Evolutionary conservation across 176 grass and related monocot species (phyloP).

Genomic region (Eleusine indica): DNA sequence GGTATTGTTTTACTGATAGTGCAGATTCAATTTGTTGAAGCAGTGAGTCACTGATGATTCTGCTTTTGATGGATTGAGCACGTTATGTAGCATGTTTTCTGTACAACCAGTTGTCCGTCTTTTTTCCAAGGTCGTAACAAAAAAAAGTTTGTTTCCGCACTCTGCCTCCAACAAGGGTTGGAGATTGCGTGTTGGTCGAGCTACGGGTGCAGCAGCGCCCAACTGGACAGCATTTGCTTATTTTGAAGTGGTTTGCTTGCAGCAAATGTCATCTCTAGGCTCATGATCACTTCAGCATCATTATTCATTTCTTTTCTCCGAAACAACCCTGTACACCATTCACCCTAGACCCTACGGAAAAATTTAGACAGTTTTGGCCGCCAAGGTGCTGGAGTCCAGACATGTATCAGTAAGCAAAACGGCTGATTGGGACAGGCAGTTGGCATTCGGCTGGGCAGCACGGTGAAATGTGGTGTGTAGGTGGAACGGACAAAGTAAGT

Average conservation of each 20-base stretch:
- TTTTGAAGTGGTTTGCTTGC: neutral
- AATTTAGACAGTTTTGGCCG: neutral
- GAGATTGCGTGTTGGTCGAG: no score
- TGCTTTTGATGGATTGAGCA: no score
- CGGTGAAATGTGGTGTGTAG: neutral
- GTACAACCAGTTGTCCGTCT: no score
- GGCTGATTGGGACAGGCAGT: neutral
- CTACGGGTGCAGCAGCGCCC: neutral
- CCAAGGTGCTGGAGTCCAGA: neutral
- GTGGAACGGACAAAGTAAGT: neutral
- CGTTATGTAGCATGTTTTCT: no score
- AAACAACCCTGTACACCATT: neutral
- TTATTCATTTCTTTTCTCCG: neutral
- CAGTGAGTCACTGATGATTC: no score
- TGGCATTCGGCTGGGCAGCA: conserved; percentile 10
- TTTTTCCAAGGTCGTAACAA: no score
- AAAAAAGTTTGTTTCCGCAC: no score
- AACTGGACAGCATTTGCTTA: neutral
- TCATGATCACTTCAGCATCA: neutral
- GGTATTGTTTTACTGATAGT: no score
- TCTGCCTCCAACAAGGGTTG: no score
- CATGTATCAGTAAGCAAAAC: neutral
- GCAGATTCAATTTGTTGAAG: no score
- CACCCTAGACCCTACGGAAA: neutral
- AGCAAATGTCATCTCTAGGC: conserved; percentile 13